Base-by-base conservation (phyloP, 768 basidiomycete species). In the Calocybe gangraenosa region DNA sequence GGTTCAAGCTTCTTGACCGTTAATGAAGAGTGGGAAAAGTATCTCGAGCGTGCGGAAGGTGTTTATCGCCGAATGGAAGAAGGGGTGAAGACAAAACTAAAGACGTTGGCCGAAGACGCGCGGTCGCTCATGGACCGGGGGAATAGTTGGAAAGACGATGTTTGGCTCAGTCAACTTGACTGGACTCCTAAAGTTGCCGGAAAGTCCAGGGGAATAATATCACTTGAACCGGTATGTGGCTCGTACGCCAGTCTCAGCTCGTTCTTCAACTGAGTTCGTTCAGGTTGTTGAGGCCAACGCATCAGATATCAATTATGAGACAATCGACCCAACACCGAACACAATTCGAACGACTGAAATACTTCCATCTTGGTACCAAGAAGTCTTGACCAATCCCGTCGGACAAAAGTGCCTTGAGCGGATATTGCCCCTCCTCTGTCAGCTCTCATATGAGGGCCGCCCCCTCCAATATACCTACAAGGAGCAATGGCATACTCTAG, bases 1-100 rank as follows among this genome's bases (percentile, higher is more conserved):
- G 89, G 91, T 0, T 90, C 85, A 14, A 84, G 88, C 40, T 90
- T 97, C 57, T 69, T 99, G 33, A 84, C 92, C 1, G 92, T 98
- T 38, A 88, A 98, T 60, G 74, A 92, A 54, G 74, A 78, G 42
- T 98, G 95, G 96, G 82, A 93, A 50, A 66, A 67, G 10, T 98
- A 98, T 64, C 61, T 97, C 15, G 67, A 75, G 28, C 75, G 73
- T 11, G 91, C 95, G 0, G 95, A 99, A 57, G 63, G 62, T 19
- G 83, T 79, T 13, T 97, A 89, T 65, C 56, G 61, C 36, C 71
- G 76, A 31, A 79, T 80, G 52, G 88, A 95, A 10, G 92, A 93
- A 56, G 66, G 66, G 7, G 85, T 82, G 18, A 93, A 89, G 65
- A 66, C 68, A 18, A 79, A 82, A 42, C 67, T 95, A 40, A 81